phyloP scores from a whole-genome alignment of 306 rosid genomes.

The Alnus rubra region DNA sequence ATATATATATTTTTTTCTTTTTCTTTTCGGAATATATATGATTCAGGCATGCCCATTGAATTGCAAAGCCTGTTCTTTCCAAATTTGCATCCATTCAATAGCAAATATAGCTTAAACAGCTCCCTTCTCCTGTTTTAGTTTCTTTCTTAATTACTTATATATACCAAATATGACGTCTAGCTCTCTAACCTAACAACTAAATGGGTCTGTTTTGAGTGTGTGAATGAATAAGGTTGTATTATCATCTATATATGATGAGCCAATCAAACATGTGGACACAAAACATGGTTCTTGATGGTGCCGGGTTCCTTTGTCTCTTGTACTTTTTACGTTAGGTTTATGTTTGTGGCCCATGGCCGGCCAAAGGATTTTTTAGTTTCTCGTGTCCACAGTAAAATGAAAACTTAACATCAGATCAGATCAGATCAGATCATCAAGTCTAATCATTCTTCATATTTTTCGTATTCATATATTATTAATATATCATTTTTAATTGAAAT shows the following conservation, averaged over 20 bases:
- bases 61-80: background rate
- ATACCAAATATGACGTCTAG: background rate
- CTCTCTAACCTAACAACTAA: background rate
- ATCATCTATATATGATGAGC: background rate
- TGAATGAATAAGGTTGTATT: background rate
- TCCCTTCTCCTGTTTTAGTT: no score
- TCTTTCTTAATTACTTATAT: no score
- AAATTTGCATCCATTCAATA: background rate
- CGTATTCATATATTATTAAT: no score
- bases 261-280: conserved; percentile 5
- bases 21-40: no score
- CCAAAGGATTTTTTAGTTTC: background rate
- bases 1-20: background rate
- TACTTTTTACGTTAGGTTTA: background rate
- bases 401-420: background rate
- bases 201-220: background rate
- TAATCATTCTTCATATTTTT: no score
- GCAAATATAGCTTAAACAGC: no score
- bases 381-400: background rate
- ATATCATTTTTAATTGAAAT: no score
- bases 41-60: background rate
- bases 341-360: background rate
- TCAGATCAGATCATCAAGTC: no score
- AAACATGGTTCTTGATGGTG: background rate
- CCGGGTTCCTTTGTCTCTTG: background rate